Evolutionary conservation across 2,329 filamentous ascomycete genomes (phyloP).

Genomic region (Stemphylium beticola): DNA sequence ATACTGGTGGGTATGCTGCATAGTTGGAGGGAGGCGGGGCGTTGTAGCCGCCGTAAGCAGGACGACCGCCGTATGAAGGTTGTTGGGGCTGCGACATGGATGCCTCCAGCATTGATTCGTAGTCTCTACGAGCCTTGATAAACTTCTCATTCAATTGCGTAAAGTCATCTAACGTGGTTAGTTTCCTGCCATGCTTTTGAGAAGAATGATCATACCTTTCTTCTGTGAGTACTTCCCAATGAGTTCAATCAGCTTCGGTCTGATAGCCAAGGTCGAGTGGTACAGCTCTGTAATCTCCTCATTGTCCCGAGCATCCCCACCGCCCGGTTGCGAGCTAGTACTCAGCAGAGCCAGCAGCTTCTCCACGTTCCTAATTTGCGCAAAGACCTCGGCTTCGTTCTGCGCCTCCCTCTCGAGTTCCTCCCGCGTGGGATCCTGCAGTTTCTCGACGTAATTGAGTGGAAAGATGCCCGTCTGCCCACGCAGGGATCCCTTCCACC

Average conservation of each 20-base stretch:
- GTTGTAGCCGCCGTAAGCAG: constrained; percentile 41
- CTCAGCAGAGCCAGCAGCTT: constrained; percentile 88
- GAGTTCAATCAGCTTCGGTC: constrained; percentile 94
- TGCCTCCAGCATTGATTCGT: constrained; percentile 91
- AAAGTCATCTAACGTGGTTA: constrained; percentile 77
- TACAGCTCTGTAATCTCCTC: constrained; percentile 94
- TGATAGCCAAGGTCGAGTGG: constrained; percentile 90
- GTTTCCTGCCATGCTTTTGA: not conserved
- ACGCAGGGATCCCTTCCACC: constrained; percentile 96
- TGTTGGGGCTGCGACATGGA: constrained; percentile 95
- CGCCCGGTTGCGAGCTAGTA: constrained; percentile 64
- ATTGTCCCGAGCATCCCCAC: constrained; percentile 80
- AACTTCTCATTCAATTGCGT: constrained; percentile 99
- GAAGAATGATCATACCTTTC: constrained; percentile 69
- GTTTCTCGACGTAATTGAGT: constrained; percentile 97
- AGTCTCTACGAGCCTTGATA: constrained; percentile 96
- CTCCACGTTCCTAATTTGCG: constrained; percentile 78
- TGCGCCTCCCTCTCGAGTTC: constrained; percentile 94
- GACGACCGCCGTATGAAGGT: constrained; percentile 74
- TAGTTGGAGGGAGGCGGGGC: constrained; percentile 40
- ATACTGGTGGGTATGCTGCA: constrained; percentile 42
- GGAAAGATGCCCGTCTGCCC: constrained; percentile 98
- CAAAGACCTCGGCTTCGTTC: constrained; percentile 85
- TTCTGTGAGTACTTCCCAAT: constrained; percentile 99
- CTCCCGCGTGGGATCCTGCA: constrained; percentile 91